Evolutionary conservation across 225 moss, liverwort and hornwort genomes (phyloP), one percentile per base, ranked within the genome.

Genomic region (Marchantia polymorpha): DNA sequence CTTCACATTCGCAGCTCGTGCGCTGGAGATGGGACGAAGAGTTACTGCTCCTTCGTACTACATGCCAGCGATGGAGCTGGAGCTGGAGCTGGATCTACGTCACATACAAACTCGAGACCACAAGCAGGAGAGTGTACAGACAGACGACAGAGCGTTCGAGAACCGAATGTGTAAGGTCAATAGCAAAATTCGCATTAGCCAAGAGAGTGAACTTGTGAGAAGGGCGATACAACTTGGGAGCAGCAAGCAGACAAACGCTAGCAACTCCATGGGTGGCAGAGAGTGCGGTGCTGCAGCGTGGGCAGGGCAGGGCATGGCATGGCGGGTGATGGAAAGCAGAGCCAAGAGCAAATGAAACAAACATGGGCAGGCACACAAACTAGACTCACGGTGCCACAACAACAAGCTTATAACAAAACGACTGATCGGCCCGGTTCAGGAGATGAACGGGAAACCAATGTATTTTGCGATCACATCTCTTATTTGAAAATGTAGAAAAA

Each of bases 401-500:
- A n/a, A n/a, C n/a, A n/a, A n/a, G n/a, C 71, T 50, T 72, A 22
- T 19, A 72, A 72, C 22, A n/a, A 72, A 72, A 72, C 47, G 71
- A 47, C 71, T 72, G 71, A 49, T 72, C 71, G 51, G n/a, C 22
- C 49, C 49, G 31, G 71, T 51, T 49, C 71, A 72, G 14, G 15
- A 47, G 16, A 29, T 71, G 59, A 76, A 22, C 12, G 20, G 59
- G 39, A 39, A 61, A 31, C 60, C 59, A 76, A 76, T 50, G 59
- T 60, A 59, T 49, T 61, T 82, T 73, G 64, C 59, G 63, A 75
- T 80, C 79, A 86, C 76, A 77, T 85, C 80, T 72, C 76, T 83
- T 83, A 80, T 86, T 87, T 81, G 82, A 72, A 83, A 71, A 67
- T 80, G 77, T 78, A 79, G 75, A 58, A 81, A 82, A 83, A 86